Evolutionary conservation across 371 early-diverging fungal species (phyloP), one percentile per base, ranked within the genome.

Genomic region (Mucor saturninus): DNA sequence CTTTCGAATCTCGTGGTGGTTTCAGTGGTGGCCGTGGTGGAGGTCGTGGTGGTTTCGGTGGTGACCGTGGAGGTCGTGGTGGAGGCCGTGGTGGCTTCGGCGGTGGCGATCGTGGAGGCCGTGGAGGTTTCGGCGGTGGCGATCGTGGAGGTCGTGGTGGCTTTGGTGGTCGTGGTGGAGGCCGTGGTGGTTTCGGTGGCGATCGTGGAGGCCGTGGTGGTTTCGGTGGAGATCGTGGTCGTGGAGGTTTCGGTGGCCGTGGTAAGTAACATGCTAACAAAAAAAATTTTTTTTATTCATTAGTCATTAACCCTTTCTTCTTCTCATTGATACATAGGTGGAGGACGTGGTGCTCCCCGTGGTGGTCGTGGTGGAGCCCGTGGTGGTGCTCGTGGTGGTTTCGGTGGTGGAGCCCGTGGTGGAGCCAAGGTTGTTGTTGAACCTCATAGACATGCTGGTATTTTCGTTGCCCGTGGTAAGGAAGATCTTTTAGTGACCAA

Each of bases 401-500:
- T 43, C 30, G 59, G 59, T 50, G 85, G 92, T 14, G 95, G 95
- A 37, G 95, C 93, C 65, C 85, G 80, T 67, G 95, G 94, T 32
- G 95, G 95, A 32, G 84, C 91, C 77, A 95, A 92, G 84, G 95
- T 99, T 45, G 87, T 99, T 56, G 87, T 98, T 62, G 96, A 97
- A 83, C 99, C 99, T 48, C 97, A 97, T 76, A 91, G 98, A 82
- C 99, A 98, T 84, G 92, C 91, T 71, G 89, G 89, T 76, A 92
- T 99, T 72, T 99, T 96, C 74, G 89, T 99, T 79, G 97, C 97
- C 37, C 90, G 97, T 75, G 98, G 98, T 56, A 99, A 99, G 88
- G 99, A 99, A 84, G 99, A 99, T 84, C 83, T 98, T 74, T 87
- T 99, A 51, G 92, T 98, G 54, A 99, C 99, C 74, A 96, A 95